Percentiles rank a stretch among this genome's conserved stretches.
Conservation (phyloP, 305 asterid species). For the Solanum hybrid region DNA sequence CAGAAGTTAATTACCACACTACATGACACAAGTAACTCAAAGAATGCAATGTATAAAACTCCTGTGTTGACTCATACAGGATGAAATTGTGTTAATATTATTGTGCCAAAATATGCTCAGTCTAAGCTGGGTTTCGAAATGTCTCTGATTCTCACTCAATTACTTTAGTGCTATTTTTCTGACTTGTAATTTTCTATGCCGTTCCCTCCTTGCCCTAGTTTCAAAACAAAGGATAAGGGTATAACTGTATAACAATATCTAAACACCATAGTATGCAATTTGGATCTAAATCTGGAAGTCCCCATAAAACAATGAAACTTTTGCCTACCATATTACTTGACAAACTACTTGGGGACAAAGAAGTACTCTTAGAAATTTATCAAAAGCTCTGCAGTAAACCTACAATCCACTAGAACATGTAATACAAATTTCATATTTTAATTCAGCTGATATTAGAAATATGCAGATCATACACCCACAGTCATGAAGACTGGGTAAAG, state of each 20-base stretch:
- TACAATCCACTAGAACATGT: not conserved
- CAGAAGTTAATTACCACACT: not conserved
- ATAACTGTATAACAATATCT: not conserved
- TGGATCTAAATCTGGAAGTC: not conserved
- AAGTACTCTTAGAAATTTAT: not conserved
- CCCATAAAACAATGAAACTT: not conserved
- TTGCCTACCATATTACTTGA: not conserved
- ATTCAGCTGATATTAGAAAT: not conserved
- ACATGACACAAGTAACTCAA: not conserved
- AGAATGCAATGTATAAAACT: not conserved
- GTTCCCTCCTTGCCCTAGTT: not conserved
- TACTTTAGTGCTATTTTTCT: not conserved
- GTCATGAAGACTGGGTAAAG: slow-evolving; percentile 2
- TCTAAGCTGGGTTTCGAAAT: not conserved
- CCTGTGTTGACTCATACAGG: not conserved
- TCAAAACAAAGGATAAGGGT: not conserved
- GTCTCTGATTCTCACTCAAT: not conserved
- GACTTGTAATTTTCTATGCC: not conserved
- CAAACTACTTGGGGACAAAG: not conserved
- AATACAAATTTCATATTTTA: not conserved
- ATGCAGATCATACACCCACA: not conserved
- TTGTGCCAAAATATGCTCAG: not conserved
- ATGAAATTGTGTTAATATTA: not conserved
- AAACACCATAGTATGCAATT: not conserved
- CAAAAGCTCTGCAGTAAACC: not conserved